A percentile compares a stretch with the other conserved stretches of the same genome.
These are phyloP conservation scores for Astrothelium subdiscretum DNA, from an alignment of 495 filamentous ascomycete species.

Conservation along the genomic window DNA sequence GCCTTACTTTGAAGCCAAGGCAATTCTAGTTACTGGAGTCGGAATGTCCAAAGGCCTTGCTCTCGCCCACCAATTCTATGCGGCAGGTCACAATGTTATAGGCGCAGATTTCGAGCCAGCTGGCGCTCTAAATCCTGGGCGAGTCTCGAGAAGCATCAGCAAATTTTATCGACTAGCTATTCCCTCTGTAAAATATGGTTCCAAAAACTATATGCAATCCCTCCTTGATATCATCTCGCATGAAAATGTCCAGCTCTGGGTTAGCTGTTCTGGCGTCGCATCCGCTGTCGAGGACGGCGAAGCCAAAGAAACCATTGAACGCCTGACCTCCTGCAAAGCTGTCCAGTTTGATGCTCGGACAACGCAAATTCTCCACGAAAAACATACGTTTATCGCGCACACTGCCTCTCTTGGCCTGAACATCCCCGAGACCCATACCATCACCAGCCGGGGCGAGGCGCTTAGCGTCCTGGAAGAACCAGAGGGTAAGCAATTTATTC, in stretches of 20 bases:
- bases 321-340: slow-evolving; percentile 44
- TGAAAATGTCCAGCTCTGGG: slow-evolving; percentile 61
- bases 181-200: slow-evolving; percentile 12
- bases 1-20: slow-evolving; percentile 41
- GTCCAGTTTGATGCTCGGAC: slow-evolving; percentile 43
- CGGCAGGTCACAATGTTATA: slow-evolving; percentile 57
- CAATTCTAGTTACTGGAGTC: slow-evolving; percentile 61
- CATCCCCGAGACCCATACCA: slow-evolving; percentile 46
- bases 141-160: slow-evolving; percentile 35
- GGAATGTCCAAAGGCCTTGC: slow-evolving; percentile 55
- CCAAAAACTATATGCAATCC: slow-evolving; percentile 32
- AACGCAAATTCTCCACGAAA: slow-evolving; percentile 43
- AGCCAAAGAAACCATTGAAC: slow-evolving; percentile 51
- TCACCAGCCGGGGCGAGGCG: slow-evolving; percentile 45
- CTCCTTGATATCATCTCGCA: slow-evolving; percentile 46
- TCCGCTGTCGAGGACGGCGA: slow-evolving; percentile 50
- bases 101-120: slow-evolving; percentile 54
- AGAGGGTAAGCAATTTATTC: slow-evolving; percentile 41
- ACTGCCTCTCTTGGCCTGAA: slow-evolving; percentile 40
- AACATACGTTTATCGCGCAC: slow-evolving; percentile 46
- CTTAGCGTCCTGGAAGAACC: slow-evolving; percentile 42
- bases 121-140: slow-evolving; percentile 27
- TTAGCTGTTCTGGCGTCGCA: slow-evolving; percentile 53
- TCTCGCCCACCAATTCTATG: slow-evolving; percentile 55
- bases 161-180: slow-evolving; percentile 42